phyloP scores from a whole-genome alignment of 257 asterid genomes.

The Solanum lycopersicoides region DNA sequence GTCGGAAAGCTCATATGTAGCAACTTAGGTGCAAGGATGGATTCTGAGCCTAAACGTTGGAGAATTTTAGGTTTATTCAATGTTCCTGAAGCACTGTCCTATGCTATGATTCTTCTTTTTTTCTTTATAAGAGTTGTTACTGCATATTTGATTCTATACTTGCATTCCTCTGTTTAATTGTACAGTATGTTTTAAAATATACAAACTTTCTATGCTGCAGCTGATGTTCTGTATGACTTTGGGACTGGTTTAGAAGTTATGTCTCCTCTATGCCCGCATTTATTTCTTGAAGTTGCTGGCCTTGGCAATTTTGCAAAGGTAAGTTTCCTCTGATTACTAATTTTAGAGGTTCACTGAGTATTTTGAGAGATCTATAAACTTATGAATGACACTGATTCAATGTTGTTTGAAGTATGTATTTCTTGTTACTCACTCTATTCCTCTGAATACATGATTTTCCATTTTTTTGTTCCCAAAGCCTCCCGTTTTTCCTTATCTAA shows the following conservation, averaged over 20 bases:
- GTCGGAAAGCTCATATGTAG: constrained; percentile 92
- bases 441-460: neutral
- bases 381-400: neutral
- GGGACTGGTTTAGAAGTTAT: constrained; percentile 91
- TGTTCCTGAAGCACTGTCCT: neutral
- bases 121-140: neutral
- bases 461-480: neutral
- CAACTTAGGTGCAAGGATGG: constrained; percentile 97
- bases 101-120: neutral
- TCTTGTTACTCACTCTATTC: neutral
- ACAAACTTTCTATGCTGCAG: constrained; percentile 36
- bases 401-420: neutral
- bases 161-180: neutral
- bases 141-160: neutral
- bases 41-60: constrained; percentile 97
- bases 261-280: constrained; percentile 93
- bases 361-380: neutral
- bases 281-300: constrained; percentile 97
- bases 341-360: neutral
- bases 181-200: constrained; percentile 13
- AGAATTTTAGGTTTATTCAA: constrained; percentile 64
- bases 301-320: constrained; percentile 98
- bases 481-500: neutral
- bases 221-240: constrained; percentile 90
- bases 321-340: neutral